Evolutionary conservation across 352 stramenopile species (phyloP).

Genomic region (Elongisporangium anandrum): DNA sequence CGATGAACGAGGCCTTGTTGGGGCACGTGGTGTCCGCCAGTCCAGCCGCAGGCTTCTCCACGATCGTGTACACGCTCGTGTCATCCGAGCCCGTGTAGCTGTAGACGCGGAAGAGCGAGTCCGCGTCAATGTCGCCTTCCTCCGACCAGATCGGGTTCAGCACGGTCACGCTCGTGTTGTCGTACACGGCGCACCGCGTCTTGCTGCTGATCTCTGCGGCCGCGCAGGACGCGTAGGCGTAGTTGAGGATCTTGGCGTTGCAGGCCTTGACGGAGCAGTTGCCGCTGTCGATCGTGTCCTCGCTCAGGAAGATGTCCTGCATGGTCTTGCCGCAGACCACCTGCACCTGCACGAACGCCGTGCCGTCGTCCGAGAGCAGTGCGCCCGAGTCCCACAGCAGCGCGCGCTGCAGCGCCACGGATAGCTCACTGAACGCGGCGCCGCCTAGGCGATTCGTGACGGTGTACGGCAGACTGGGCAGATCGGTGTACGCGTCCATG

Average conservation of each 20-base stretch:
- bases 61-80: slow-evolving; percentile 6
- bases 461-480: background rate
- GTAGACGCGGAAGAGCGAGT: background rate
- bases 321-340: slow-evolving; percentile 6
- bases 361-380: slow-evolving; percentile 3
- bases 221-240: slow-evolving; percentile 2
- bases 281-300: slow-evolving; percentile 2
- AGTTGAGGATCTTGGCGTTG: slow-evolving; percentile 6
- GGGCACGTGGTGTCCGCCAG: slow-evolving; percentile 6
- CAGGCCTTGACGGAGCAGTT: slow-evolving; percentile 3
- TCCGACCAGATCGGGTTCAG: slow-evolving; percentile 5
- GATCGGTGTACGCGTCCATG: background rate
- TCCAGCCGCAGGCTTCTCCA: slow-evolving; percentile 4
- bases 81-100: slow-evolving; percentile 1
- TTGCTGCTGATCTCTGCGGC: background rate
- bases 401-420: slow-evolving; percentile 21
- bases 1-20: slow-evolving; percentile 8
- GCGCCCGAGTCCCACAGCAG: slow-evolving; percentile 27
- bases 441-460: slow-evolving; percentile 2
- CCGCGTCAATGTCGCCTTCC: slow-evolving; percentile 2
- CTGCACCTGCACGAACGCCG: slow-evolving; percentile 7
- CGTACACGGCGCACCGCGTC: slow-evolving; percentile 3
- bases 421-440: slow-evolving; percentile 8
- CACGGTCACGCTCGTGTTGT: background rate
- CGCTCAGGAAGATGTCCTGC: slow-evolving; percentile 5